These are phyloP conservation scores for Phialophora chinensis DNA, from an alignment of 2,329 filamentous ascomycete genomes.

Conservation along the genomic window DNA sequence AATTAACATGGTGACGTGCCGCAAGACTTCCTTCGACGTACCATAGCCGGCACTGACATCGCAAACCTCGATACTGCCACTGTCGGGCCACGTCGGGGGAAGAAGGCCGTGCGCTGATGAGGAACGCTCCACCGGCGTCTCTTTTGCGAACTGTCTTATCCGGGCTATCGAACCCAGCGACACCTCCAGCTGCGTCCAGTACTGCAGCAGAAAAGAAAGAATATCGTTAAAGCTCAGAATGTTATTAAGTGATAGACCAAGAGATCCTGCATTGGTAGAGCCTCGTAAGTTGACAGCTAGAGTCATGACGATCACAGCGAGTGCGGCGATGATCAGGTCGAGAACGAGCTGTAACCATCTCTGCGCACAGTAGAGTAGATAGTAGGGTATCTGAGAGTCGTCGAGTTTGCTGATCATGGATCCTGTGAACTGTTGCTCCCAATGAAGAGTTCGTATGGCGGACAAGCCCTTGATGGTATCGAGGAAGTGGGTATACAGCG, in stretches of 20 bases:
- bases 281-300: background rate
- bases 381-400: background rate
- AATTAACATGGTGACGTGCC: background rate
- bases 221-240: conserved; percentile 38
- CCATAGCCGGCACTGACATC: background rate
- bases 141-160: conserved; percentile 23
- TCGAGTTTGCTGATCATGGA: background rate
- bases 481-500: background rate
- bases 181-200: conserved; percentile 39
- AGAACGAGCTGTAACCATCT: background rate
- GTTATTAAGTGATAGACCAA: conserved; percentile 32
- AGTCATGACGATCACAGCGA: background rate
- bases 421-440: background rate
- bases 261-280: background rate
- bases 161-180: conserved; percentile 40
- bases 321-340: background rate
- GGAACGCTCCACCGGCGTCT: background rate
- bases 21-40: background rate
- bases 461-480: background rate
- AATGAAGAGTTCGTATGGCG: background rate
- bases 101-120: background rate
- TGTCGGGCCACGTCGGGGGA: background rate
- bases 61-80: background rate
- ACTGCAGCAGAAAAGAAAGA: conserved; percentile 34
- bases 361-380: background rate